Base-by-base conservation (phyloP, 139 green algal genomes). In the Picocystis salinarum region DNA sequence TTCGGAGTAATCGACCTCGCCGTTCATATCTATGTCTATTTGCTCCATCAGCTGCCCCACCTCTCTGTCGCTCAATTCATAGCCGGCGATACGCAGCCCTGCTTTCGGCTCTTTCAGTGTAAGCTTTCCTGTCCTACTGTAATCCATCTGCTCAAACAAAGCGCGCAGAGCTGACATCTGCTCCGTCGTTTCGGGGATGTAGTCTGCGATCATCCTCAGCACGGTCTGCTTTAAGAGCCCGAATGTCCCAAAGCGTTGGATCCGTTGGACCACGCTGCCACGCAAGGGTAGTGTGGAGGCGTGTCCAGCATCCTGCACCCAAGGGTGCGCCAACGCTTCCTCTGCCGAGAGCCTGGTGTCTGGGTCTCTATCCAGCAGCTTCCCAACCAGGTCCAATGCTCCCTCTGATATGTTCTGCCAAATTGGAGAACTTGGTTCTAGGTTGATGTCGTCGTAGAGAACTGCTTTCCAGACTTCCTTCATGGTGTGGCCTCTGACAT, bases 171-270 rank as follows among this genome's bases (percentile, higher is more conserved):
- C 40, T 12, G 44, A 13, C 15, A 46, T 34, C 44, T 50, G 20
- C 45, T 45, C 45, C 49, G 46, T 52, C 39, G 28, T 11, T 6
- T 29, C 29, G 5, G 29, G 34, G 28, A 85, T 61, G 28, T 90
- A 80, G 20, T 82, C 67, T 1, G 73, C 70, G 28, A 92, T 85
- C 52, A 81, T 79, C 40, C 64, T 64, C 28, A 93, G 63, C 45
- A 55, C 53, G 11, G 23, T 47, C 19, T 42, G 34, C 39, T 55
- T 55, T 3, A 61, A 33, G 36, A 55, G 36, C 30, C 42, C 44
- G n/a, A 52, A 48, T 39, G 53, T 55, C 4, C 33, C 40, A 30
- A 50, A 61, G 10, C 53, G 34, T 33, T 61, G 53, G 39, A 61
- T 19, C 5, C 53, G 23, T 23, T 42, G 30, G 5, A 61, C 45